Evolutionary conservation across 2,329 filamentous ascomycete species (phyloP).

Genomic region (Pestalotiopsis fici): DNA sequence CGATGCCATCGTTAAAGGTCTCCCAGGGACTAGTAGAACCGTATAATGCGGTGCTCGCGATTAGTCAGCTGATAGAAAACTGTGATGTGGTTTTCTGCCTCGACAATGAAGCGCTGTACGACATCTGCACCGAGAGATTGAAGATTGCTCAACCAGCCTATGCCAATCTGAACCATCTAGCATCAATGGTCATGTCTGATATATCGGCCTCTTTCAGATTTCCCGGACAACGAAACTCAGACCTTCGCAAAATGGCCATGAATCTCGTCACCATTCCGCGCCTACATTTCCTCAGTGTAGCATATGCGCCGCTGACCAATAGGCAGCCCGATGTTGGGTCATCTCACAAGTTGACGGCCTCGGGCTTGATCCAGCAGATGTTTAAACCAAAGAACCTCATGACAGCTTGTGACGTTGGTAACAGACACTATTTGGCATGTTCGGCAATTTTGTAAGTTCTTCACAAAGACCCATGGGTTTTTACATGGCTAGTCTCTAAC

Average conservation of each 20-base stretch:
- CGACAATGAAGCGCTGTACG: constrained; percentile 99
- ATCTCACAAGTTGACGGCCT: constrained; percentile 96
- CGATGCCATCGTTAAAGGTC: constrained; percentile 98
- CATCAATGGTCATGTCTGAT: constrained; percentile 99
- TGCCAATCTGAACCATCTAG: constrained; percentile 98
- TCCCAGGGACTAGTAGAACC: constrained; percentile 99
- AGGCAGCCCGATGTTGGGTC: constrained; percentile 72
- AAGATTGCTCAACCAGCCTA: constrained; percentile 99
- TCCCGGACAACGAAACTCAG: constrained; percentile 99
- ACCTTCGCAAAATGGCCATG: constrained; percentile 98
- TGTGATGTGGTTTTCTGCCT: constrained; percentile 99
- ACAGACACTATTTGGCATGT: constrained; percentile 99
- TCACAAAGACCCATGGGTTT: no score
- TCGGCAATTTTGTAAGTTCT: constrained; percentile 87
- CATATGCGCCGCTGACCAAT: constrained; percentile 96
- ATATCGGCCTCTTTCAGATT: constrained; percentile 98
- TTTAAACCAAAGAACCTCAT: constrained; percentile 99
- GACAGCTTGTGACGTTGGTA: constrained; percentile 99
- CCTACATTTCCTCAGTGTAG: constrained; percentile 99
- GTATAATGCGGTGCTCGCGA: constrained; percentile 98
- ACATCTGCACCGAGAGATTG: constrained; percentile 99
- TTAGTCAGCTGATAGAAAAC: constrained; percentile 99
- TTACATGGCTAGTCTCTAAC: no score
- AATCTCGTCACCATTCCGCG: constrained; percentile 99
- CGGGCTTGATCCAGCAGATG: constrained; percentile 99